phyloP scores from a whole-genome alignment of 1,284 basidiomycete genomes.

The Moniliella sp. region DNA sequence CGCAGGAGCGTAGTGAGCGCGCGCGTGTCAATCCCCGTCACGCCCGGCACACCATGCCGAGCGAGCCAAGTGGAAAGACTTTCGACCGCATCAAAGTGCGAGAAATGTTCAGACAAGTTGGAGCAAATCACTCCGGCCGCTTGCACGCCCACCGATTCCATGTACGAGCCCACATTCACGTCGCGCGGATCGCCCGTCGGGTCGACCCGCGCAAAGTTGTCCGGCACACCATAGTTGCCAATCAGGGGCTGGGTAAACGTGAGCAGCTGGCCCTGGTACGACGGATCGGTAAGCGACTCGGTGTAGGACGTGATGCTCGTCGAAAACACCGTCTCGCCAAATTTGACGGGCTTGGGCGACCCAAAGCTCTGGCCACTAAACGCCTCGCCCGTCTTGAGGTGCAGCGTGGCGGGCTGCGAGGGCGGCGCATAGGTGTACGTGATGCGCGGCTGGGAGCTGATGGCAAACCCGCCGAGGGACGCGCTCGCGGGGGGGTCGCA shows the following conservation, averaged over 20 bases:
- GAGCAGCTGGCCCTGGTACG: conserved; percentile 88
- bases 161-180: conserved; percentile 37
- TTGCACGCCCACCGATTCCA: conserved; percentile 73
- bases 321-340: conserved; percentile 93
- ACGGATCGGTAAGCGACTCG: conserved; percentile 97
- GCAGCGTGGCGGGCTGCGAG: conserved; percentile 53
- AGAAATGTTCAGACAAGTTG: conserved; percentile 81
- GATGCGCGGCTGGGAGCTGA: conserved; percentile 4
- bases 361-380: conserved; percentile 72
- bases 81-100: conserved; percentile 80
- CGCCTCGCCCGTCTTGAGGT: conserved; percentile 78
- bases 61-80: conserved; percentile 81
- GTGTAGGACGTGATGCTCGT: conserved; percentile 98
- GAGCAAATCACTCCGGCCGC: conserved; percentile 80
- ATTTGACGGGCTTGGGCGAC: conserved; percentile 51
- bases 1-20: conserved; percentile 80
- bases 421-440: conserved; percentile 21
- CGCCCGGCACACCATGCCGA: conserved; percentile 68
- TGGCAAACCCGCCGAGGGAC: neutral
- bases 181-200: conserved; percentile 40
- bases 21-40: conserved; percentile 90
- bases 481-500: neutral
- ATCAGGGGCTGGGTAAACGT: conserved; percentile 96
- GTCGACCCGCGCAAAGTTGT: conserved; percentile 40
- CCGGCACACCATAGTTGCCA: conserved; percentile 90